Percentiles rank a stretch among this genome's conserved stretches.
phyloP scores from a whole-genome alignment of 2,329 filamentous ascomycete genomes.

The Ophiostoma perfectum region DNA sequence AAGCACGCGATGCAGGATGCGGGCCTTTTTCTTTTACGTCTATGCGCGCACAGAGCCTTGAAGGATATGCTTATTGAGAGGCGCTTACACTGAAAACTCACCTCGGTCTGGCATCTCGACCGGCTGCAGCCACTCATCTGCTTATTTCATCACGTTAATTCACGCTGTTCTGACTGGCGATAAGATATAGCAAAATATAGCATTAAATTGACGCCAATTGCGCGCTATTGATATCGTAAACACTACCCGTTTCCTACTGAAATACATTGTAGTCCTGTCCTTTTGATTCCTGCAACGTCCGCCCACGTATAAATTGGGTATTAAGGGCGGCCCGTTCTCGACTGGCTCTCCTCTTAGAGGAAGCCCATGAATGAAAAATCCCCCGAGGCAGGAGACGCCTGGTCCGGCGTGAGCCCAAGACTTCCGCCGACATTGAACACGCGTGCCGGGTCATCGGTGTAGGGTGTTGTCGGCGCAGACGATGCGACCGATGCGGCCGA shows the following conservation, averaged over 20 bases:
- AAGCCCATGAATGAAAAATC: not conserved
- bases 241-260: not conserved
- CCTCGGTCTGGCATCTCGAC: too few relatives aligned
- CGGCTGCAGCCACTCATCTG: too few relatives aligned
- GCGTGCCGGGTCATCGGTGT: not conserved
- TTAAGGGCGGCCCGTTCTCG: too few relatives aligned
- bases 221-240: constrained; percentile 2
- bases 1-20: not conserved
- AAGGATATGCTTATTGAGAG: not conserved
- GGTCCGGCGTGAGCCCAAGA: not conserved
- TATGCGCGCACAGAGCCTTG: not conserved
- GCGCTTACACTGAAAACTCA: not conserved
- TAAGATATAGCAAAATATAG: not conserved
- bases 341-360: not conserved
- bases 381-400: not conserved
- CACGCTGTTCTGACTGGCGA: too few relatives aligned
- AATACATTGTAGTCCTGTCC: not conserved
- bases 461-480: not conserved
- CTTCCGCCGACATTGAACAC: not conserved
- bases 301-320: not conserved
- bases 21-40: not conserved
- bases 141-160: too few relatives aligned
- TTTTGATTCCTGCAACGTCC: not conserved
- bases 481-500: not conserved
- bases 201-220: not conserved